Percentiles rank a stretch among this genome's conserved stretches.
Evolutionary conservation across 176 grass and related monocot genomes (phyloP).

Genomic region (Lolium perenne): DNA sequence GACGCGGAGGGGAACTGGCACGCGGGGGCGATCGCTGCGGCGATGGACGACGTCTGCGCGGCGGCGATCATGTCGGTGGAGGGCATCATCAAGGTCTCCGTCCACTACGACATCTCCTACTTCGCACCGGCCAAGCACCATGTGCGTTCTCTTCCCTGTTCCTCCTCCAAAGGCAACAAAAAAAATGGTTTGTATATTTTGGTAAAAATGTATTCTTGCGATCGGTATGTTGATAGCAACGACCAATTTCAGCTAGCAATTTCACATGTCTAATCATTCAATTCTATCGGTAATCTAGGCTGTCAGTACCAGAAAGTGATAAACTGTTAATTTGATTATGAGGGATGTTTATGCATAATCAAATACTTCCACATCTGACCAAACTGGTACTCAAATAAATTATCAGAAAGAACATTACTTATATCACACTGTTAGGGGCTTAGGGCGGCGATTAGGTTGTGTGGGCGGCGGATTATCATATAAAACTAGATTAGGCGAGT

Average conservation of each 20-base stretch:
- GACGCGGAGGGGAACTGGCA: constrained; percentile 86
- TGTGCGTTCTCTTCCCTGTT: constrained; percentile 35
- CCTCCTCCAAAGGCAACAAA: neutral
- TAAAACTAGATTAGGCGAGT: constrained; percentile 2
- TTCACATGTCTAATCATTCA: neutral
- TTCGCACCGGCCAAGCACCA: constrained; percentile 69
- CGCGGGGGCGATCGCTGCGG: constrained; percentile 68
- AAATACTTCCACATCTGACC: neutral
- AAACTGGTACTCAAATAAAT: neutral
- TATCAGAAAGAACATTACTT: neutral
- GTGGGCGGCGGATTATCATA: neutral
- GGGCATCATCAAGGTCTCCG: constrained; percentile 78
- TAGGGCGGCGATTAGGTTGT: neutral
- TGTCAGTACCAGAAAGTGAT: neutral
- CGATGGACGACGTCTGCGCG: constrained; percentile 77
- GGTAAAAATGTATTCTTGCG: neutral
- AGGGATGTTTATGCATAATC: neutral
- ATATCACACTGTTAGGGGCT: neutral
- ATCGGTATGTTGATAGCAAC: neutral
- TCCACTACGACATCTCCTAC: constrained; percentile 73
- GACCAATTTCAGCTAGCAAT: neutral
- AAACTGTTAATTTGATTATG: neutral
- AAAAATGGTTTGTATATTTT: neutral
- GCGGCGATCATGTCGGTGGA: constrained; percentile 78
- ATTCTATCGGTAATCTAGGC: neutral